Evolutionary conservation across 176 grass and related monocot genomes (phyloP), one percentile per base, ranked within the genome.

Genomic region (Themeda triandra): DNA sequence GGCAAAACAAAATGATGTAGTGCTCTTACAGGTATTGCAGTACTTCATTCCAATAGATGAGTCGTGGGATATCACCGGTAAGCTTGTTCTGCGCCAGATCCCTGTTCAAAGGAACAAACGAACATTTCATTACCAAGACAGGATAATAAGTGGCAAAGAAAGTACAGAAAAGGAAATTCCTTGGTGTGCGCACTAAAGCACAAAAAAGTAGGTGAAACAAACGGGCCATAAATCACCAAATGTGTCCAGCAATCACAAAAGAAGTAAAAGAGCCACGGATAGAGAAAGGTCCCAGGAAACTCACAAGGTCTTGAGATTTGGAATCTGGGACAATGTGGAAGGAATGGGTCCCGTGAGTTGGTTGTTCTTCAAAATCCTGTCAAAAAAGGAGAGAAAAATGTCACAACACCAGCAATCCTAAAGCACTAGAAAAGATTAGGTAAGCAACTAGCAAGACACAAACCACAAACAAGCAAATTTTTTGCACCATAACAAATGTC

Each of bases 41-140:
- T 63, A 99, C 97, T 92, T 99, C 97, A 81, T 99, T 99, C 97
- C 97, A 99, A 66, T 96, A 99, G 36, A 99, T 92, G 70, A 99
- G 93, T 75, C 91, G 84, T 8, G 97, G 97, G 29, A 99, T 96
- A 39, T 99, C 97, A 3, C 97, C 97, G 6, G 88, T 87, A 39
- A 99, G 93, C 63, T 91, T 92, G 80, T 99, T 99, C 85, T 96
- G 93, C 23, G 97, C 97, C 48, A 99, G 86, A 73, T 99, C 97
- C 39, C 97, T 99, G 51, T 33, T 75, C 71, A 90, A 79, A 27
- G 67, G 36, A 40, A 87, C 1, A 89, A 53, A 21, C 54, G 3
- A 1, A 14, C 19, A 85, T 33, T 56, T 86, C 66, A 78, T 36
- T 70, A 39, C 10, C 11, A 82, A 42, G 49, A 73, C n/a, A 21